These are phyloP conservation scores for Cladosporium oxysporum DNA, from an alignment of 2,329 filamentous ascomycete genomes.

Conservation along the genomic window DNA sequence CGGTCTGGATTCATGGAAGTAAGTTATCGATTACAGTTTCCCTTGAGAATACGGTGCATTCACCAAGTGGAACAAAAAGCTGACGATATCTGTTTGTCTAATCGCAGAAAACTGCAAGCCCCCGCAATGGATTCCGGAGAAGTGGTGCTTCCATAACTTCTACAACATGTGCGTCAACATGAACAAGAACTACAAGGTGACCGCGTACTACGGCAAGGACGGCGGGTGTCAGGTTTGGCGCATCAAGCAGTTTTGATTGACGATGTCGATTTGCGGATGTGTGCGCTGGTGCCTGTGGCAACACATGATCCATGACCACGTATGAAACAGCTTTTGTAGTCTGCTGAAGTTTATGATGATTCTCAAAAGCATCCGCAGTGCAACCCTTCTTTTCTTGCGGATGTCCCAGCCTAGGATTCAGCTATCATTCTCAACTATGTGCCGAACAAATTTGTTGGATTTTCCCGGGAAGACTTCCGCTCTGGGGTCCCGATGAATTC, in stretches of 20 bases:
- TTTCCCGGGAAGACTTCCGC: too few relatives aligned
- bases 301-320: background rate
- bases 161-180: slow-evolving; percentile 25
- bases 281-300: background rate
- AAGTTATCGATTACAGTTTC: background rate
- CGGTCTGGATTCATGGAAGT: slow-evolving; percentile 10
- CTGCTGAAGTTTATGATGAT: too few relatives aligned
- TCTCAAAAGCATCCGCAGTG: too few relatives aligned
- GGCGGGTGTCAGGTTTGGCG: slow-evolving; percentile 24
- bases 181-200: slow-evolving; percentile 7
- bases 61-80: background rate
- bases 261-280: background rate
- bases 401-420: too few relatives aligned
- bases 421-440: too few relatives aligned
- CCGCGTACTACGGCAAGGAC: slow-evolving; percentile 16
- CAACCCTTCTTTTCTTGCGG: too few relatives aligned
- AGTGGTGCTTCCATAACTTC: slow-evolving; percentile 27
- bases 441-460: too few relatives aligned
- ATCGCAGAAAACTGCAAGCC: slow-evolving; percentile 20
- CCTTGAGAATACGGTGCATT: background rate
- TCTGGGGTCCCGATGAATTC: too few relatives aligned
- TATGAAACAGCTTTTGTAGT: background rate
- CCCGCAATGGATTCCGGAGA: slow-evolving; percentile 26
- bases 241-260: slow-evolving; percentile 15
- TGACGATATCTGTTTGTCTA: background rate